These are phyloP conservation scores for Malassezia slooffiae DNA, from an alignment of 1,284 basidiomycete species.

Conservation along the genomic window DNA sequence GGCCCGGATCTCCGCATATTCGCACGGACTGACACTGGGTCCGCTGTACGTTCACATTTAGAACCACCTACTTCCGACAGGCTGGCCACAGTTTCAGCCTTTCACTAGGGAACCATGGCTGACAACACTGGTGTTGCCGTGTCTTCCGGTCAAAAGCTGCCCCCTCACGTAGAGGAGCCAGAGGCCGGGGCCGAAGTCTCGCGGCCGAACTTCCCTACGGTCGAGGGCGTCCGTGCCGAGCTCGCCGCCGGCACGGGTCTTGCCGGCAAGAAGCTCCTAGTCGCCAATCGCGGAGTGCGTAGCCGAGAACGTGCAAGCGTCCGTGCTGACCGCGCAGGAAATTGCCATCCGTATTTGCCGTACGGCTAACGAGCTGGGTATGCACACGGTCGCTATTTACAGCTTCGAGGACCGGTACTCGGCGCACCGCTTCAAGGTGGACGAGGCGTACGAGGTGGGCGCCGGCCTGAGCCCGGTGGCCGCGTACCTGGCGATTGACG, in stretches of 20 bases:
- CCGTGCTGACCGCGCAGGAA: conserved; percentile 56
- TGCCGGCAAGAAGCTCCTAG: conserved; percentile 37
- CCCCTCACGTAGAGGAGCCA: no score
- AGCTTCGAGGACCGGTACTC: conserved; percentile 91
- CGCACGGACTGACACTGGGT: no score
- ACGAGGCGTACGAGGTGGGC: conserved; percentile 97
- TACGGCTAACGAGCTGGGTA: conserved; percentile 94
- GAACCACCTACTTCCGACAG: no score
- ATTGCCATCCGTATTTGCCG: conserved; percentile 98
- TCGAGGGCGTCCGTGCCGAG: conserved; percentile 34
- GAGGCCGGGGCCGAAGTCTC: no score
- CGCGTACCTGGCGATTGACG: conserved; percentile 93
- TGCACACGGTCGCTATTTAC: conserved; percentile 98
- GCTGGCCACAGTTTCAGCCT: no score
- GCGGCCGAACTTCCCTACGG: conserved; percentile 22
- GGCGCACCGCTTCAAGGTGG: conserved; percentile 92
- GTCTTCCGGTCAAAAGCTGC: no score
- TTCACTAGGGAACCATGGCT: no score
- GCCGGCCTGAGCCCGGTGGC: conserved; percentile 87
- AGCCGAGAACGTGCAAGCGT: no score
- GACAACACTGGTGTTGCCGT: no score
- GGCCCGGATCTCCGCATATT: no score
- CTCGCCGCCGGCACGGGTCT: conserved; percentile 13
- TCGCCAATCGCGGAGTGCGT: conserved; percentile 44
- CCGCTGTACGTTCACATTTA: no score